phyloP scores from a whole-genome alignment of 192 early-diverging fungal species.

The Obelidium mucronatum region DNA sequence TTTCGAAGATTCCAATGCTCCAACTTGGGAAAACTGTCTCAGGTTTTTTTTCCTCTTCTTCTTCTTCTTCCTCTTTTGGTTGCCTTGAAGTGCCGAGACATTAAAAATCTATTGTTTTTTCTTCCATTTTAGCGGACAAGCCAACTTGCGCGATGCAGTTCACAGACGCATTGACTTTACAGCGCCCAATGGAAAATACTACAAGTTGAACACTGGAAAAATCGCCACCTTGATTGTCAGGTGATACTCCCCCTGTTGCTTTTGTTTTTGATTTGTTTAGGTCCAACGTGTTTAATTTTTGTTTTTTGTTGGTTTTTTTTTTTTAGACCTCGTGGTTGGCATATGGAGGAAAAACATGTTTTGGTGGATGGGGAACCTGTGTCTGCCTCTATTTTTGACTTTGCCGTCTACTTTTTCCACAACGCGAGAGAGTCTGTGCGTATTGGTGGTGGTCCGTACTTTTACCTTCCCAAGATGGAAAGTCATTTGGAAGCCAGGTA shows the following conservation, averaged over 20 bases:
- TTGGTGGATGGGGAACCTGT: constrained; percentile 89
- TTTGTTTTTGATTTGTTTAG: too few species aligned
- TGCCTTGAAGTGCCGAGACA: too few species aligned
- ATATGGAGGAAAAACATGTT: constrained; percentile 97
- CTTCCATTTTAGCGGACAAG: constrained; percentile 77
- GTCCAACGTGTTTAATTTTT: too few species aligned
- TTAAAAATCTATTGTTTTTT: too few species aligned
- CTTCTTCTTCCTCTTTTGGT: too few species aligned
- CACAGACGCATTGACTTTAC: constrained; percentile 85
- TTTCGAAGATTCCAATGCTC: constrained; percentile 97
- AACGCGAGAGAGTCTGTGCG: constrained; percentile 86
- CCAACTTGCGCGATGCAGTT: constrained; percentile 95
- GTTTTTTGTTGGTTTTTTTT: neutral
- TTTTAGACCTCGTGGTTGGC: constrained; percentile 94
- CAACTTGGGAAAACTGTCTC: constrained; percentile 89
- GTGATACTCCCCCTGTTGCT: constrained; percentile 56
- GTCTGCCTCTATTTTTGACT: constrained; percentile 98
- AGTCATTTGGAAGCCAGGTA: constrained; percentile 88
- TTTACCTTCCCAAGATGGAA: constrained; percentile 99
- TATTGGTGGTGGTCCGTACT: constrained; percentile 95
- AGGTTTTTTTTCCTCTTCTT: neutral
- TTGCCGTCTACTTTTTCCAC: constrained; percentile 99
- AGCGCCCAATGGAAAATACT: constrained; percentile 91
- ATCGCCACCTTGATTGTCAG: constrained; percentile 90
- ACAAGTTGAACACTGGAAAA: constrained; percentile 90